These are phyloP conservation scores for Hypoxylon rubiginosum DNA, from an alignment of 2,329 filamentous ascomycete species.

Conservation along the genomic window DNA sequence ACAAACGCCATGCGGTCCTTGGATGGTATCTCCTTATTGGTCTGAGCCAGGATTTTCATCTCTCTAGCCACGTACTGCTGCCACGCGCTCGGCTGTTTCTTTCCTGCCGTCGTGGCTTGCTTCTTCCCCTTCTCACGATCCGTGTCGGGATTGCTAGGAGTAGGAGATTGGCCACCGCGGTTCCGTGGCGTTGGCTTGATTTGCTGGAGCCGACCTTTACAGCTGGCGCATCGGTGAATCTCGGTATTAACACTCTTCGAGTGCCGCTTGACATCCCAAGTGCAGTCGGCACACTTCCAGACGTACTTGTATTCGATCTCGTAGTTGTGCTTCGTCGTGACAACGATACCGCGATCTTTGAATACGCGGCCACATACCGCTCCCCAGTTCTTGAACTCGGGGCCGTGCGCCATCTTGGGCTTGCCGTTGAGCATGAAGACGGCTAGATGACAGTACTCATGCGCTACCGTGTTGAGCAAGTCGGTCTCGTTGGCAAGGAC, in stretches of 20 bases:
- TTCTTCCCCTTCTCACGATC: slow-evolving; percentile 44
- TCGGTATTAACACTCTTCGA: slow-evolving; percentile 84
- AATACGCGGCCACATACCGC: slow-evolving; percentile 69
- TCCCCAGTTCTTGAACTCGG: slow-evolving; percentile 85
- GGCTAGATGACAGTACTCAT: slow-evolving; percentile 95
- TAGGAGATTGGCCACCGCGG: slow-evolving; percentile 29
- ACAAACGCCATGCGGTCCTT: slow-evolving; percentile 78
- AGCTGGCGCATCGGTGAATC: slow-evolving; percentile 82
- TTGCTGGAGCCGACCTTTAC: slow-evolving; percentile 78
- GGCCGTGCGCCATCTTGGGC: slow-evolving; percentile 83
- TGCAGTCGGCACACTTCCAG: slow-evolving; percentile 82
- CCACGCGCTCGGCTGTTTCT: slow-evolving; percentile 55
- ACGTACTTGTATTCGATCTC: slow-evolving; percentile 93
- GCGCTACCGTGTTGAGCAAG: slow-evolving; percentile 90
- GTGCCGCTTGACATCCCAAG: slow-evolving; percentile 82
- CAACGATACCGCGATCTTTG: slow-evolving; percentile 73
- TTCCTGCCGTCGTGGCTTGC: slow-evolving; percentile 5
- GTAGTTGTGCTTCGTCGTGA: slow-evolving; percentile 92
- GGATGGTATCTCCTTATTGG: slow-evolving; percentile 57
- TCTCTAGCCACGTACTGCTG: slow-evolving; percentile 46
- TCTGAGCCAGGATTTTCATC: slow-evolving; percentile 47
- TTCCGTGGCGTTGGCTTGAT: slow-evolving; percentile 80
- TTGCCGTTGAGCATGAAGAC: slow-evolving; percentile 89
- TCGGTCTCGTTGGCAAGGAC: slow-evolving; percentile 84
- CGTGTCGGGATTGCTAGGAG: slow-evolving; percentile 32